A percentile compares a stretch with the other conserved stretches of the same genome.
phyloP scores from a whole-genome alignment of 768 basidiomycete species.

The Phylloporus rhodoxanthus region DNA sequence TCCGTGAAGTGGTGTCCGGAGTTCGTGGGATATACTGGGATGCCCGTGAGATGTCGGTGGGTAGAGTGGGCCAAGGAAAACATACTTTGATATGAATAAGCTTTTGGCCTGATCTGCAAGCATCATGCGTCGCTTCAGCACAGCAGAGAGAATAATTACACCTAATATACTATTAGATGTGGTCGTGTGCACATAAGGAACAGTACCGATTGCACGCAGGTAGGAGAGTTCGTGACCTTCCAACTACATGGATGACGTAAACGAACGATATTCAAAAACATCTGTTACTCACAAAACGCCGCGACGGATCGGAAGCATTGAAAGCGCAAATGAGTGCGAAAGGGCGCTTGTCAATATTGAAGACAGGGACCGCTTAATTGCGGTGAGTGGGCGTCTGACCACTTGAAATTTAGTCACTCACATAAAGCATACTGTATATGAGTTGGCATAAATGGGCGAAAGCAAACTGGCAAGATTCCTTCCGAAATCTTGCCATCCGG shows the following conservation, averaged over 20 bases:
- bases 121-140: constrained; percentile 87
- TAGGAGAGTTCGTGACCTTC: constrained; percentile 91
- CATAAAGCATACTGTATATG: constrained; percentile 85
- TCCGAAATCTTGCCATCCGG: constrained; percentile 88
- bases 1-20: constrained; percentile 88
- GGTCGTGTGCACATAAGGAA: neutral
- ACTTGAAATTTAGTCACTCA: constrained; percentile 34
- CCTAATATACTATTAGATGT: constrained; percentile 34
- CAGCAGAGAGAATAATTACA: constrained; percentile 89
- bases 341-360: constrained; percentile 87
- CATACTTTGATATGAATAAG: constrained; percentile 85
- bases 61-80: neutral
- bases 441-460: constrained; percentile 74
- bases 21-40: constrained; percentile 79
- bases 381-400: constrained; percentile 4
- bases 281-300: constrained; percentile 62
- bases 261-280: neutral
- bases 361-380: constrained; percentile 77
- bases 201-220: constrained; percentile 75
- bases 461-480: constrained; percentile 75
- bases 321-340: constrained; percentile 90
- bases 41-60: constrained; percentile 5
- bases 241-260: constrained; percentile 41
- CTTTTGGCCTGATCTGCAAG: constrained; percentile 93
- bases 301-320: constrained; percentile 74